Conservation (phyloP, 2,329 filamentous ascomycete species). For the Fusarium decemcellulare region DNA sequence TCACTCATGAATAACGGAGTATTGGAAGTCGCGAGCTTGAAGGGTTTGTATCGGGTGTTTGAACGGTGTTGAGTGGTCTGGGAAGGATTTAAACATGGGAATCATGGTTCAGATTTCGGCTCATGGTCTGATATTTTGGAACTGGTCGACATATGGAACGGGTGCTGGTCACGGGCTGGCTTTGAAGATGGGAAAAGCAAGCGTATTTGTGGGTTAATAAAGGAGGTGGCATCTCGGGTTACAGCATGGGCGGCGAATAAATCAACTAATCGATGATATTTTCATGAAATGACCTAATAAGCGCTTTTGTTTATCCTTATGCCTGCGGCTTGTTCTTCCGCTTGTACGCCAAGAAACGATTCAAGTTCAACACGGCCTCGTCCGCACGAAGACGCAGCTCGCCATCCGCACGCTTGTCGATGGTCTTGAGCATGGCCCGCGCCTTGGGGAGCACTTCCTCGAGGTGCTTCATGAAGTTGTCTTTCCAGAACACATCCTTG, state of each 20-base stretch:
- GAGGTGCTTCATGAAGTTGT: slow-evolving; percentile 71
- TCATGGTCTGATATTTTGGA: slow-evolving; percentile 1
- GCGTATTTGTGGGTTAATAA: slow-evolving; percentile 9
- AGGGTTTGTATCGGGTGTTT: slow-evolving; percentile 94
- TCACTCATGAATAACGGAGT: slow-evolving; percentile 80
- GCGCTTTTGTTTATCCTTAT: slow-evolving; percentile 34
- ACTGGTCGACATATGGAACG: slow-evolving; percentile 1
- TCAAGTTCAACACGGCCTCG: slow-evolving; percentile 72
- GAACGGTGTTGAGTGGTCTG: slow-evolving; percentile 80
- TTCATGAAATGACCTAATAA: slow-evolving; percentile 15
- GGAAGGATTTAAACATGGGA: slow-evolving; percentile 8
- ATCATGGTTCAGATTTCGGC: slow-evolving; percentile 14
- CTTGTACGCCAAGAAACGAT: slow-evolving; percentile 76
- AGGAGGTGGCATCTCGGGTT: neutral
- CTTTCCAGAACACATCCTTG: slow-evolving; percentile 74
- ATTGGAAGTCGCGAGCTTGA: slow-evolving; percentile 90
- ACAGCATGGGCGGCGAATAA: neutral
- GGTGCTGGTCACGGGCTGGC: slow-evolving; percentile 12
- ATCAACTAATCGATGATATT: slow-evolving; percentile 6
- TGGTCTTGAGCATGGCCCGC: slow-evolving; percentile 69
- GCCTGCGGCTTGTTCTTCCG: slow-evolving; percentile 65
- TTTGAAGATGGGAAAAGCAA: neutral
- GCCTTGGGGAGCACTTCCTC: slow-evolving; percentile 68
- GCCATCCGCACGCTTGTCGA: slow-evolving; percentile 70
- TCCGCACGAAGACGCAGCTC: slow-evolving; percentile 73